Evolutionary conservation across 2,329 filamentous ascomycete genomes (phyloP).

Genomic region (Pseudohalonectria lignicola): DNA sequence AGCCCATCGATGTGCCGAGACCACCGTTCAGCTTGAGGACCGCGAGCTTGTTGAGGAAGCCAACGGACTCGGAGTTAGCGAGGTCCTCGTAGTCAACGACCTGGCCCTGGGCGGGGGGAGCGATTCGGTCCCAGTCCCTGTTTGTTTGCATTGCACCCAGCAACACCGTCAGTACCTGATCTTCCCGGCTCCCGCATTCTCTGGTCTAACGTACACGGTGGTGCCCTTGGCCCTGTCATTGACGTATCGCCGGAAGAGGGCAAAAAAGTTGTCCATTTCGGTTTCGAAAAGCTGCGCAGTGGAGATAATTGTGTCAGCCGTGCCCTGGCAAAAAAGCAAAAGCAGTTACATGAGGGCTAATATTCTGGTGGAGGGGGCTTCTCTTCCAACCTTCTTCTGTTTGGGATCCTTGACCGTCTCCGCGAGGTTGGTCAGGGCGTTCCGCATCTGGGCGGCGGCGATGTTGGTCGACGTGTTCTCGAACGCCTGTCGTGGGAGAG

Average conservation of each 20-base stretch:
- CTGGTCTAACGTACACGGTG: slow-evolving; percentile 47
- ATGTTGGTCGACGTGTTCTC: slow-evolving; percentile 99
- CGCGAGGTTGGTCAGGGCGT: slow-evolving; percentile 83
- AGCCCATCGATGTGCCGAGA: slow-evolving; percentile 98
- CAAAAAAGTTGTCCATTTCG: slow-evolving; percentile 99
- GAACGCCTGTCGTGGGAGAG: slow-evolving; percentile 73
- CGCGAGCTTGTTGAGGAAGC: slow-evolving; percentile 93
- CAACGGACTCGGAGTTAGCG: slow-evolving; percentile 78
- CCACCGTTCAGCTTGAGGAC: slow-evolving; percentile 99
- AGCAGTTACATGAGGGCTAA: too few species aligned
- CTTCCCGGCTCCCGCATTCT: slow-evolving; percentile 1
- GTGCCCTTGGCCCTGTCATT: slow-evolving; percentile 99
- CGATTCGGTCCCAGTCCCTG: slow-evolving; percentile 94
- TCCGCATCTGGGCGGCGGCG: slow-evolving; percentile 97
- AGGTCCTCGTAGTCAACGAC: slow-evolving; percentile 92
- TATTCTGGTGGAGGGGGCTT: too few species aligned
- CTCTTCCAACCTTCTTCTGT: slow-evolving; percentile 77
- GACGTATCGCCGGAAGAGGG: slow-evolving; percentile 93
- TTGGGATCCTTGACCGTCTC: slow-evolving; percentile 79
- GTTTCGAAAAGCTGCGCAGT: slow-evolving; percentile 74
- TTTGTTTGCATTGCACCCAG: too few species aligned
- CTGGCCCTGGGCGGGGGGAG: slow-evolving; percentile 83
- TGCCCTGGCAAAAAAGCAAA: too few species aligned
- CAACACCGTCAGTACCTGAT: too few species aligned
- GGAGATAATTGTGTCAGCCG: too few species aligned